Base-by-base conservation (phyloP, 306 rosid genomes). In the Canavalia gladiata region DNA sequence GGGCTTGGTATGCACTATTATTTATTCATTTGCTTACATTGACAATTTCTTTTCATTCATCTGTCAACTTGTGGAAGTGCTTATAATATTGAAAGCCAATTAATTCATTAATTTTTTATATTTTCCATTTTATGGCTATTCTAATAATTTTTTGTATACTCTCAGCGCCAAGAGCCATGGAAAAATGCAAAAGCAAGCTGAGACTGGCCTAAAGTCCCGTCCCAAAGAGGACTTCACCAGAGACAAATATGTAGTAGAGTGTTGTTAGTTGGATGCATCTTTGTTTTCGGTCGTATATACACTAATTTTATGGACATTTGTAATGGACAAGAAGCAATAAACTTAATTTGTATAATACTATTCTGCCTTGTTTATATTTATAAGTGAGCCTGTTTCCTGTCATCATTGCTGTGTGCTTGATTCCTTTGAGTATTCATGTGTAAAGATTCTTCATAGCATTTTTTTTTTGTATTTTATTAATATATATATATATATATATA, bases 91-190 rank as follows among this genome's bases (percentile, higher is more conserved):
- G 54, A 42, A 55, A 55, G 5, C 28, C 54, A 80, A 68, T 58
- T 45, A 76, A 18, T 43, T 6, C 13, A 57, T 2, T n/a, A 34
- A 18, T 5, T 73, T 2, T 5, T 18, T 41, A 18, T 37, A 4
- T 37, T 18, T 18, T 18, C 35, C 3, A 42, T 43, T 51, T 62
- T 65, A 4, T 66, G 2, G 37, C 6, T 37, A 74, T 52, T 68
- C 54, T 84, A 79, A 62, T 60, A 58, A 33, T 3, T 50, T 59
- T 80, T 74, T 4, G 46, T 68, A 57, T 37, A 52, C 41, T 87
- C 88, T 78, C 97, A 95, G 99, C 99, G 57, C 99, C 98, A 77
- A 90, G 93, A 83, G 99, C 99, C 66, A 89, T 95, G 99, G 97
- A 95, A 81, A 95, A 95, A 90, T 93, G 99, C 97, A 95, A 91